Base-by-base conservation (phyloP, 352 stramenopile genomes). In the Globisporangium spiculum region DNA sequence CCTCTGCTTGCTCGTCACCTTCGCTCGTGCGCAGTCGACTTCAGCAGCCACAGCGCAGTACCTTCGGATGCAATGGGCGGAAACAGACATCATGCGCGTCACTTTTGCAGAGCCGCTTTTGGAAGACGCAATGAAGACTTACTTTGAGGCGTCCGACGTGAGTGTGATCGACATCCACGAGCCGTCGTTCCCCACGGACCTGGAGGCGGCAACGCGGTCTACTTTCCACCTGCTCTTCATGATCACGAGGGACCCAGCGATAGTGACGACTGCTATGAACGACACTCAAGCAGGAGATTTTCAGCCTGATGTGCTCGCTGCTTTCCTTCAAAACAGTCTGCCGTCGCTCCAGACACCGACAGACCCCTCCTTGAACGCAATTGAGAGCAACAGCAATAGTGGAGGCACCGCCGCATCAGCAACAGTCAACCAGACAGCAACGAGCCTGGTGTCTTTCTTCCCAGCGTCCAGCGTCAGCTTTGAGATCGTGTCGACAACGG, bases 221-320 rank as follows among this genome's bases (percentile, higher is more conserved):
- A 72, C 73, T 8, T 76, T 74, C 64, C 70, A 74, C 5, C 5
- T 81, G 50, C 44, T 81, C 7, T 72, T 81, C 8, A 55, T 65
- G 27, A 57, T 74, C 18, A 69, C 5, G 26, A 46, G 2, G 4
- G 38, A 48, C 16, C 22, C 36, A 27, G 18, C 12, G 36, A 60
- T 20, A 10, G 0, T 60, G 18, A 50, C 30, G 14, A 20, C 18
- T 4, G 14, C 18, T 20, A 3, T 20, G 9, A 61, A 61, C 3
- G 10, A 6, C 56, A 62, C 56, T 4, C 16, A n/a, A 27, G 27
- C 16, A 44, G 26, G 27, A 34, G 53, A 2, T 24, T 61, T 46
- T 22, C 55, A 61, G 30, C 38, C 30, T 12, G 30, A 46, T 18
- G 30, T 20, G 27, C 55, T 61, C 7, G 30, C 16, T 22, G n/a